Percentiles rank a stretch among this genome's conserved stretches.
phyloP scores from a whole-genome alignment of 2,329 filamentous ascomycete species.

The Pseudocercospora fuligena region DNA sequence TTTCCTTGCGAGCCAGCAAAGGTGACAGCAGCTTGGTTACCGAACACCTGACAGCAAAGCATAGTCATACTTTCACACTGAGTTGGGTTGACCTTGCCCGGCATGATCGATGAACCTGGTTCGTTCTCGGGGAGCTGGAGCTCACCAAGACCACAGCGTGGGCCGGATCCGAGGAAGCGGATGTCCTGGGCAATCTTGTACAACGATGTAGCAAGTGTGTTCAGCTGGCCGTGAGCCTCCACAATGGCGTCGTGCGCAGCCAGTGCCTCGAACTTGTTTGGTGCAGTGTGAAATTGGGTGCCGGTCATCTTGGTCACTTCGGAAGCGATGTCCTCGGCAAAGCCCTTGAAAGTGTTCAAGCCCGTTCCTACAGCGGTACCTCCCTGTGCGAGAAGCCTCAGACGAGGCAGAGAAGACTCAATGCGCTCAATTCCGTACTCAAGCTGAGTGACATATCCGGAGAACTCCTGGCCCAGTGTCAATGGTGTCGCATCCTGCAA shows the following conservation, averaged over 20 bases:
- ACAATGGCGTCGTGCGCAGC: conserved; percentile 96
- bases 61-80: conserved; percentile 98
- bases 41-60: conserved; percentile 97
- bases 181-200: conserved; percentile 99
- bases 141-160: conserved; percentile 93
- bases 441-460: conserved; percentile 93
- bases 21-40: conserved; percentile 91
- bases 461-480: conserved; percentile 96
- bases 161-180: conserved; percentile 93
- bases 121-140: conserved; percentile 95
- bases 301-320: conserved; percentile 94
- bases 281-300: conserved; percentile 90
- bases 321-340: conserved; percentile 88
- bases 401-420: conserved; percentile 78
- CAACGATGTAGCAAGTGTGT: conserved; percentile 87
- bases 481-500: conserved; percentile 96
- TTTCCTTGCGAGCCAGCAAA: conserved; percentile 97
- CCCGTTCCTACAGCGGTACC: conserved; percentile 97
- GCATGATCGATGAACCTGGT: conserved; percentile 97
- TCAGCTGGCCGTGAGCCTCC: conserved; percentile 89
- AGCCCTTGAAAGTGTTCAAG: conserved; percentile 96
- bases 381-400: conserved; percentile 88
- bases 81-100: conserved; percentile 98
- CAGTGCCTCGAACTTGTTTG: conserved; percentile 98
- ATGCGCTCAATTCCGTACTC: conserved; percentile 89